Percentiles rank a stretch among this genome's conserved stretches.
phyloP scores from a whole-genome alignment of 2,329 filamentous ascomycete genomes.

The Calycina herbarum region DNA sequence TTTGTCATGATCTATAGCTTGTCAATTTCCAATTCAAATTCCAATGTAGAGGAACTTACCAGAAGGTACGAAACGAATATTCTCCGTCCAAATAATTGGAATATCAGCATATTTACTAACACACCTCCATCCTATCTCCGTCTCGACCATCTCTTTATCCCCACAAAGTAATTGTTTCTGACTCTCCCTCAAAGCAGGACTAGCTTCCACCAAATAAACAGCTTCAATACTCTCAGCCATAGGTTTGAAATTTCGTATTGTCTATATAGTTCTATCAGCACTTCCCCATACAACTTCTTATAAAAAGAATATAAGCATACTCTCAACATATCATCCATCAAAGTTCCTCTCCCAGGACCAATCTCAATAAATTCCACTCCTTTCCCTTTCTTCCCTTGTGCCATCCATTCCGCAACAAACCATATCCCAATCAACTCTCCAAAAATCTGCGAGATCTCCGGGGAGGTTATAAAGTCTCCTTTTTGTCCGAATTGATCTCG shows the following conservation, averaged over 20 bases:
- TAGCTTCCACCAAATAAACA: slow-evolving; percentile 97
- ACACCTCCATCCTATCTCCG: slow-evolving; percentile 71
- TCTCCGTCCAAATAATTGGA: slow-evolving; percentile 87
- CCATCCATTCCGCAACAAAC: slow-evolving; percentile 96
- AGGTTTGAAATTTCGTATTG: slow-evolving; percentile 77
- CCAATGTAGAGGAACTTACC: slow-evolving; percentile 15
- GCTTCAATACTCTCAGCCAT: slow-evolving; percentile 76
- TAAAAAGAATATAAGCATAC: slow-evolving; percentile 49
- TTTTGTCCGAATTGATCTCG: slow-evolving; percentile 89
- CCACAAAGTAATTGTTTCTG: slow-evolving; percentile 85
- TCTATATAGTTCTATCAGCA: slow-evolving; percentile 51
- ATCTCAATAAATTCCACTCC: slow-evolving; percentile 91
- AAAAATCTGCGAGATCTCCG: slow-evolving; percentile 96
- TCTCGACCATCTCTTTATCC: slow-evolving; percentile 66
- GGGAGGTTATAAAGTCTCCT: slow-evolving; percentile 95
- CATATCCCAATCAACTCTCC: slow-evolving; percentile 92
- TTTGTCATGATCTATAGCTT: slow-evolving; percentile 57
- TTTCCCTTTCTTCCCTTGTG: slow-evolving; percentile 71
- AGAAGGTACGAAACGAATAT: slow-evolving; percentile 34
- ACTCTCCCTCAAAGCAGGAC: slow-evolving; percentile 69
- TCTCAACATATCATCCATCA: slow-evolving; percentile 95
- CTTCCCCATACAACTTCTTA: neutral
- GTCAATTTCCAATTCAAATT: neutral
- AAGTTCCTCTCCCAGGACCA: slow-evolving; percentile 87
- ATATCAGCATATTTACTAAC: slow-evolving; percentile 71